A percentile compares a stretch with the other conserved stretches of the same genome.
Evolutionary conservation across 2,329 filamentous ascomycete species (phyloP).

Genomic region (Rachicladosporium sp.): DNA sequence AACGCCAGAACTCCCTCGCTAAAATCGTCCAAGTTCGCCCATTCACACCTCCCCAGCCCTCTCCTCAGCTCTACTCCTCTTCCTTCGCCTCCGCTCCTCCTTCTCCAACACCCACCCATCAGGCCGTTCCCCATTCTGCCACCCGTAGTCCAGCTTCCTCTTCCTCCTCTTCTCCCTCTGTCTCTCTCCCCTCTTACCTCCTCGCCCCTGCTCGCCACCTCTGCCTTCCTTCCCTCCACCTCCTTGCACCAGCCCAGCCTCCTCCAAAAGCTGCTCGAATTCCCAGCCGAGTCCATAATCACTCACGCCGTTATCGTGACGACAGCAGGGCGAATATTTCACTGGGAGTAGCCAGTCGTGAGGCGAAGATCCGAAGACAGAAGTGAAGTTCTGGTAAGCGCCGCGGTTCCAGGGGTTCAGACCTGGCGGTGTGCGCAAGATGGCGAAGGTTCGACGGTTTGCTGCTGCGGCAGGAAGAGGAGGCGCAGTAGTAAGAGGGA

Average conservation of each 20-base stretch:
- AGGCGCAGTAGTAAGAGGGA: conserved; percentile 25
- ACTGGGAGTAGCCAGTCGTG: conserved; percentile 75
- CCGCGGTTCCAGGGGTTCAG: conserved; percentile 83
- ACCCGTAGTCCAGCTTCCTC: conserved; percentile 17
- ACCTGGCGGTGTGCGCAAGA: conserved; percentile 58
- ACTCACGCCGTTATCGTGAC: conserved; percentile 34
- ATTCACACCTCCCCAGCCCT: not conserved
- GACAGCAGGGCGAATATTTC: conserved; percentile 58
- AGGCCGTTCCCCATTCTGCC: conserved; percentile 24
- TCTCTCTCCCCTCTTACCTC: not conserved
- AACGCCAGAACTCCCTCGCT: too few species aligned
- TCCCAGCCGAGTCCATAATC: conserved; percentile 24
- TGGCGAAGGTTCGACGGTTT: conserved; percentile 54
- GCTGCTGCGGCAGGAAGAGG: conserved; percentile 20
- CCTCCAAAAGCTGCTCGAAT: conserved; percentile 20
- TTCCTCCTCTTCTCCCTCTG: conserved; percentile 7
- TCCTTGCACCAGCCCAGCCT: conserved; percentile 18
- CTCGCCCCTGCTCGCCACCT: conserved; percentile 2
- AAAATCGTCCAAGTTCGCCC: too few species aligned
- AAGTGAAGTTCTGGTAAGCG: conserved; percentile 55
- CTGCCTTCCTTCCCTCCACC: not conserved
- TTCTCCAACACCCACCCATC: conserved; percentile 21
- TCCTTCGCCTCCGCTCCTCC: conserved; percentile 10
- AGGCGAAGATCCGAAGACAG: conserved; percentile 61
- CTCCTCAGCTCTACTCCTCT: conserved; percentile 1